Base-by-base conservation (phyloP, 306 rosid species). In the Fragaria nilgerrensis region DNA sequence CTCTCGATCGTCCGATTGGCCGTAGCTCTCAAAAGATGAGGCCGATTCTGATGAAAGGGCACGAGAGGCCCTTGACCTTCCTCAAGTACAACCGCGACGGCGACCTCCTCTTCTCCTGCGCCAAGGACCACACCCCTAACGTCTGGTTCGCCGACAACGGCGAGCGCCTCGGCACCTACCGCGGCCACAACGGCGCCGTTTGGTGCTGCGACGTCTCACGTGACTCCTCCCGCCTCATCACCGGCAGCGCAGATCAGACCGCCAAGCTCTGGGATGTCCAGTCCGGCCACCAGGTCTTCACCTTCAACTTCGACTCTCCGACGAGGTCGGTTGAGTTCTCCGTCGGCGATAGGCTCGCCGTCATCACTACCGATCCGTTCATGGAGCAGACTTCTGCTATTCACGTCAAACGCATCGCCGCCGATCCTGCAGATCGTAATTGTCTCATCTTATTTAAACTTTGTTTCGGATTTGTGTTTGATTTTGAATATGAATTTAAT, bases 81-180 rank as follows among this genome's bases (percentile, higher is more conserved):
- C 87, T 94, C 50, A 94, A 90, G 63, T 92, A 90, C 85, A 94
- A 94, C 85, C 78, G 93, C 22, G 98, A 94, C 52, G 97, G 97
- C 0, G 98, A 92, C 72, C 96, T 94, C 16, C 92, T 94, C 9
- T 95, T 95, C 77, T 92, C 97, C 9, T 92, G 97, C 32, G 95
- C 95, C 27, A 95, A 95, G 78, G 98, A 92, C 36, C 95, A 92
- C 80, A 84, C 82, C 22, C 98, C 98, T 5, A 92, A 96, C 14
- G 92, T 92, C 13, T 95, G 98, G 98, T 95, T 88, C 74, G 98
- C 98, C 63, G 98, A 95, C 83, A 95, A 95, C 22, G 97, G 96
- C 16, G 97, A 95, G 85, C 95, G 97, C 3, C 85, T 95, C 73
- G 97, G 97, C 32, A 94, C 97, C 36, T 95, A 89, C 37, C 89